Conservation (phyloP, 2,329 filamentous ascomycete species). For the Phyllosticta citribraziliensis region DNA sequence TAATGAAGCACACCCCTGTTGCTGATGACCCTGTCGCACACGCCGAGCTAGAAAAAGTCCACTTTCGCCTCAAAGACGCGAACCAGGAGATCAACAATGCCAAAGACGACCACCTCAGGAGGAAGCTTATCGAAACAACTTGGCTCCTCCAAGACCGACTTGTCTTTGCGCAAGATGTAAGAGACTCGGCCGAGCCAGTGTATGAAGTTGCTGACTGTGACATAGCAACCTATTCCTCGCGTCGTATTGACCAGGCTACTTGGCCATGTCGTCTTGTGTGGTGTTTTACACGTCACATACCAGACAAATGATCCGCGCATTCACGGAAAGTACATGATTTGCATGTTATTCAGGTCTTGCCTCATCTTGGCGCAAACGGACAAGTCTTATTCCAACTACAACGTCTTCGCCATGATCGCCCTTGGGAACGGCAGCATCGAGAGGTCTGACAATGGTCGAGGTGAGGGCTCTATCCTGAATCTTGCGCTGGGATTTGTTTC, state of each 20-base stretch:
- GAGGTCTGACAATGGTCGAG: slow-evolving; percentile 64
- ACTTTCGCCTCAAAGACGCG: slow-evolving; percentile 62
- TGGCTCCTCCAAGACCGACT: slow-evolving; percentile 78
- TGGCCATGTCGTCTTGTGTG: slow-evolving; percentile 72
- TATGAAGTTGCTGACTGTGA: background rate
- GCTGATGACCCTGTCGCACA: slow-evolving; percentile 78
- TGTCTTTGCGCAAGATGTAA: slow-evolving; percentile 61
- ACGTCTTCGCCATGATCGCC: slow-evolving; percentile 63
- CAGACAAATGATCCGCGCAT: slow-evolving; percentile 54
- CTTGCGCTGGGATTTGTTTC: background rate
- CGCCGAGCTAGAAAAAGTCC: slow-evolving; percentile 64
- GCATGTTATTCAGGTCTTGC: slow-evolving; percentile 71
- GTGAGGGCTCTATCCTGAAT: slow-evolving; percentile 30
- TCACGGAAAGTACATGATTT: slow-evolving; percentile 73
- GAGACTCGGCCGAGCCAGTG: background rate
- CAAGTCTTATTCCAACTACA: slow-evolving; percentile 58
- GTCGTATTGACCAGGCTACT: slow-evolving; percentile 57
- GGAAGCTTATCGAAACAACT: slow-evolving; percentile 65
- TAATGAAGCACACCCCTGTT: slow-evolving; percentile 73
- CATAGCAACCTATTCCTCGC: slow-evolving; percentile 1
- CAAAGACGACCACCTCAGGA: slow-evolving; percentile 64
- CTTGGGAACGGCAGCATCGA: slow-evolving; percentile 58
- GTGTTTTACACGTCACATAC: slow-evolving; percentile 74
- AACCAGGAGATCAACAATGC: slow-evolving; percentile 75
- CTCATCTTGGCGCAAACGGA: slow-evolving; percentile 63